Evolutionary conservation across 331 rosid genomes (phyloP).

Genomic region (Dryas integrifolia): DNA sequence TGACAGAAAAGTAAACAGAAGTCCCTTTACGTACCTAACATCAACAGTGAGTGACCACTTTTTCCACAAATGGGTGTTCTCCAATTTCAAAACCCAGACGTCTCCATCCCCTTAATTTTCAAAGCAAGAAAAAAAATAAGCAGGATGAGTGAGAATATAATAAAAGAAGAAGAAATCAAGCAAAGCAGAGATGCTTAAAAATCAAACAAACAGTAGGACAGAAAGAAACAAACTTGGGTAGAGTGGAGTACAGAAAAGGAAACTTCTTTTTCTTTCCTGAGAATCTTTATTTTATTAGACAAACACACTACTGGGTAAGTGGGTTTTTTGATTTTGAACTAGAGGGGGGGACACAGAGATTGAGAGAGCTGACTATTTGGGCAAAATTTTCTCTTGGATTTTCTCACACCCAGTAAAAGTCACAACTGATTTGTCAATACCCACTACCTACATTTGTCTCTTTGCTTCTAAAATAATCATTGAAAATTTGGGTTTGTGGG

Average conservation of each 20-base stretch:
- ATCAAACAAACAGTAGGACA: constrained; percentile 29
- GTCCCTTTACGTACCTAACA: constrained; percentile 29
- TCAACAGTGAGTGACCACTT: constrained; percentile 16
- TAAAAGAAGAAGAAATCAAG: constrained; percentile 33
- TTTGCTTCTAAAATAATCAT: neutral
- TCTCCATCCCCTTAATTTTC: constrained; percentile 20
- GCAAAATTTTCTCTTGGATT: constrained; percentile 15
- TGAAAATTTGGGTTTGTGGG: neutral
- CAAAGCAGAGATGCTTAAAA: constrained; percentile 38
- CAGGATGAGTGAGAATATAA: constrained; percentile 21
- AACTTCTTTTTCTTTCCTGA: constrained; percentile 36
- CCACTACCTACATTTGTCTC: constrained; percentile 34
- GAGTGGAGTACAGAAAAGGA: constrained; percentile 33
- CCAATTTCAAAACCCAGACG: constrained; percentile 38
- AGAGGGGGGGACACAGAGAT: neutral
- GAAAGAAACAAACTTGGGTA: constrained; percentile 4
- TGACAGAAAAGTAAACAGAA: constrained; percentile 4
- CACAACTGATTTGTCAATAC: constrained; percentile 38
- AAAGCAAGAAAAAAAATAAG: constrained; percentile 21
- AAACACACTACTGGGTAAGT: neutral
- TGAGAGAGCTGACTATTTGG: constrained; percentile 41
- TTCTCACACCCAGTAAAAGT: neutral
- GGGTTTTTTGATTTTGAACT: constrained; percentile 18
- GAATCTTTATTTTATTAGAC: constrained; percentile 27
- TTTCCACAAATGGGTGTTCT: constrained; percentile 36